Evolutionary conservation across 2,329 filamentous ascomycete genomes (phyloP).

Genomic region (Claviceps sorghi): DNA sequence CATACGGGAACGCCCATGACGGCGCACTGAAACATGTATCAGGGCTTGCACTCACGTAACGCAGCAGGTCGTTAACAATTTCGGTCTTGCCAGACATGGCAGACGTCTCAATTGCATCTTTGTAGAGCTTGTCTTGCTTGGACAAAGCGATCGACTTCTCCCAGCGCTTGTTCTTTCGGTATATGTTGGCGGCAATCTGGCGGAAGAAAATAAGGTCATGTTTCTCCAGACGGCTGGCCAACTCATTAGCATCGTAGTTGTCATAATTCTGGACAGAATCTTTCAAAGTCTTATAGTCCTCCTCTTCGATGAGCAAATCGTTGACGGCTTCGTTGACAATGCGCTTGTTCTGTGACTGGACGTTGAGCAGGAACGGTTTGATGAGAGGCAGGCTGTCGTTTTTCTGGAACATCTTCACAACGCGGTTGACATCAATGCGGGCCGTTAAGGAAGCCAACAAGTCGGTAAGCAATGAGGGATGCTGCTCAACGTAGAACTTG

Average conservation of each 20-base stretch:
- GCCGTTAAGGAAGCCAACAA: constrained; percentile 82
- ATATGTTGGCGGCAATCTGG: constrained; percentile 95
- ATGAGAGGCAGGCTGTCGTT: constrained; percentile 96
- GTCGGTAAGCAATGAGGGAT: constrained; percentile 90
- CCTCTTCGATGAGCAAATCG: constrained; percentile 92
- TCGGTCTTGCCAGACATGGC: constrained; percentile 83
- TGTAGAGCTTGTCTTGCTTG: constrained; percentile 99
- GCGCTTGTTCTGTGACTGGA: constrained; percentile 94
- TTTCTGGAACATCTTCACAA: constrained; percentile 98
- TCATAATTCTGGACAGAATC: constrained; percentile 98
- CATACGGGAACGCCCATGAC: not conserved
- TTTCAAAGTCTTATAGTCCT: constrained; percentile 95
- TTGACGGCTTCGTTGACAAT: constrained; percentile 97
- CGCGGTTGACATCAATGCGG: constrained; percentile 92
- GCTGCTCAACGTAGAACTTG: constrained; percentile 95
- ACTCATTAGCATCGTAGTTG: constrained; percentile 92
- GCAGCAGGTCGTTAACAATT: constrained; percentile 86
- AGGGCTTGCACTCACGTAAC: constrained; percentile 62
- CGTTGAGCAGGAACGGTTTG: constrained; percentile 95
- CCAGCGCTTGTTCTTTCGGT: constrained; percentile 99
- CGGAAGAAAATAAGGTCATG: constrained; percentile 98
- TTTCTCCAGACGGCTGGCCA: constrained; percentile 86
- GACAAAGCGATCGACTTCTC: constrained; percentile 96
- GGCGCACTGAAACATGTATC: not conserved
- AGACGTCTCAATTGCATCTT: constrained; percentile 96